phyloP scores from a whole-genome alignment of 2,329 filamentous ascomycete genomes.

The Alternaria sp. region DNA sequence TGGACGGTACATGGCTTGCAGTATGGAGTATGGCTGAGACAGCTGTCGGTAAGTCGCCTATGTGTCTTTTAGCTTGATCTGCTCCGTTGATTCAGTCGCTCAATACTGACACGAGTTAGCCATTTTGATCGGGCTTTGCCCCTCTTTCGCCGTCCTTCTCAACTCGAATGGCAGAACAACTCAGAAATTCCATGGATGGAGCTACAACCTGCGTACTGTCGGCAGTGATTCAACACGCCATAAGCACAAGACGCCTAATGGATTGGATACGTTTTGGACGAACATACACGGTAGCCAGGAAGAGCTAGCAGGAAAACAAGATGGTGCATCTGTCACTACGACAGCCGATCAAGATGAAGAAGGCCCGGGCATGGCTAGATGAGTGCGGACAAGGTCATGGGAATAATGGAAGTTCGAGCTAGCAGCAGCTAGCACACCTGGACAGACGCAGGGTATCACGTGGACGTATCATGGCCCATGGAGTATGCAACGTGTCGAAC shows the following conservation, averaged over 20 bases:
- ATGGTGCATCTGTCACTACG: background rate
- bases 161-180: background rate
- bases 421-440: background rate
- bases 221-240: background rate
- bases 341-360: background rate
- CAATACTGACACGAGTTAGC: background rate
- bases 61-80: background rate
- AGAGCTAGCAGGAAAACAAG: background rate
- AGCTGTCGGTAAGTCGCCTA: conserved; percentile 19
- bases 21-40: conserved; percentile 1
- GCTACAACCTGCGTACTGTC: background rate
- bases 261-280: background rate
- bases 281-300: background rate
- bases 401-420: background rate
- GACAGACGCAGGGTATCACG: background rate
- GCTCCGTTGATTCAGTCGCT: background rate
- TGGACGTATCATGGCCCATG: background rate
- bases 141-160: background rate
- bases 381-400: background rate
- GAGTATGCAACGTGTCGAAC: background rate
- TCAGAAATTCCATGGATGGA: background rate
- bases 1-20: conserved; percentile 5
- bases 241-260: background rate
- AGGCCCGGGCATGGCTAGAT: background rate
- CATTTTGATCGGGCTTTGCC: background rate